Evolutionary conservation across 177 flowering plant genomes (phyloP).

Genomic region (Vitis hybrid): DNA sequence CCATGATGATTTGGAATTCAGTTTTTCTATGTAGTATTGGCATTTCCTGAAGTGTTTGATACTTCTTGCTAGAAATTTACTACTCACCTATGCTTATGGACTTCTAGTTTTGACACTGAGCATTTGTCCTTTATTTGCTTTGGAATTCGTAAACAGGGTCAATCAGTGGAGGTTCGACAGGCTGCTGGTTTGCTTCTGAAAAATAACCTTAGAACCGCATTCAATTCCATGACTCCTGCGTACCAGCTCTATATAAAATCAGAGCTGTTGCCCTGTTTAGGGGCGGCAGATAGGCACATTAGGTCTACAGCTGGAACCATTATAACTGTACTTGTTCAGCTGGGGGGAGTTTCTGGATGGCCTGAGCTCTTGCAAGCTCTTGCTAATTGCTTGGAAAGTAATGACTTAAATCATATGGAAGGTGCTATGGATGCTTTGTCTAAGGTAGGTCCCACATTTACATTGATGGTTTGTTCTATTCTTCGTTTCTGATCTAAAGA

Average conservation of each 20-base stretch:
- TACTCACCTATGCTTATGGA: not conserved
- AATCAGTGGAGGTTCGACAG: conserved; percentile 83
- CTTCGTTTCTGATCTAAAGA: not conserved
- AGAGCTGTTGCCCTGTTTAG: conserved; percentile 88
- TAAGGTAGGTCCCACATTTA: conserved; percentile 51
- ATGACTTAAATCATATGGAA: conserved; percentile 86
- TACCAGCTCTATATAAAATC: conserved; percentile 85
- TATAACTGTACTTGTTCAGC: conserved; percentile 77
- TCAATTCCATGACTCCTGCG: conserved; percentile 62
- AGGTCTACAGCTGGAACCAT: conserved; percentile 94
- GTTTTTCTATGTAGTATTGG: too few species aligned
- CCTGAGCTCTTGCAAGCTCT: conserved; percentile 91
- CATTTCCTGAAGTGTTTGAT: too few species aligned
- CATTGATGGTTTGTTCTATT: not conserved
- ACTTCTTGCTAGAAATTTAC: not conserved
- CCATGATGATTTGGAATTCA: too few species aligned
- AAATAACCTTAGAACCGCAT: conserved; percentile 73
- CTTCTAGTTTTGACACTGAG: conserved; percentile 10
- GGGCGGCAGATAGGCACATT: conserved; percentile 85
- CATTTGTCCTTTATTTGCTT: not conserved
- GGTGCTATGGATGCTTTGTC: conserved; percentile 99
- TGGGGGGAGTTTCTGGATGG: conserved; percentile 79
- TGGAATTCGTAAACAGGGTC: conserved; percentile 51
- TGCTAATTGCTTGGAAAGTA: conserved; percentile 81
- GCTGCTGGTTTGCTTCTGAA: conserved; percentile 95